Percentiles rank a stretch among this genome's conserved stretches.
phyloP scores from a whole-genome alignment of 1,284 basidiomycete genomes.

The Laetiporus sulphureus region DNA sequence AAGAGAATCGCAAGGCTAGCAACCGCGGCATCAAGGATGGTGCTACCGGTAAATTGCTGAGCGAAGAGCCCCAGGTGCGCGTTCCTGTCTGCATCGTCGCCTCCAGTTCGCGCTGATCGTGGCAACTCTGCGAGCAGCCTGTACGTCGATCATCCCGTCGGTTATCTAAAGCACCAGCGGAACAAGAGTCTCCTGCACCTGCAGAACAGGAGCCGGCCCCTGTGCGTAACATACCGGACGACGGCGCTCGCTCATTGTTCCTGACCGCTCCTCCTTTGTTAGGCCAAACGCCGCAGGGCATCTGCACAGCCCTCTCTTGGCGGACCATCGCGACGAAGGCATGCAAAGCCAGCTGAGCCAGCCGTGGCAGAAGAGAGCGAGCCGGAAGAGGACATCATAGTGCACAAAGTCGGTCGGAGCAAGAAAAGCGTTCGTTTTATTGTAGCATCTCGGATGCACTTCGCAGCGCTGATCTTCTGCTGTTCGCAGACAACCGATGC shows the following conservation, averaged over 20 bases:
- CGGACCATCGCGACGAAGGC: constrained; percentile 36
- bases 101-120: constrained; percentile 3
- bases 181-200: constrained; percentile 12
- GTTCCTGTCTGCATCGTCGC: not conserved
- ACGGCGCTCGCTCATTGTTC: too few relatives aligned
- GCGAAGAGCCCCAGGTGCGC: constrained; percentile 34
- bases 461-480: constrained; percentile 3
- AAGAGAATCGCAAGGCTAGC: constrained; percentile 64
- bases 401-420: constrained; percentile 53
- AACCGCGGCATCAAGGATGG: constrained; percentile 78
- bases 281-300: constrained; percentile 56
- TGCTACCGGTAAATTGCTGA: constrained; percentile 52
- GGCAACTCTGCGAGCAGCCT: constrained; percentile 9
- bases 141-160: constrained; percentile 34
- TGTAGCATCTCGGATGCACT: not conserved
- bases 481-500: constrained; percentile 37
- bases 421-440: constrained; percentile 48
- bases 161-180: constrained; percentile 25
- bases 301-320: constrained; percentile 67
- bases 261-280: too few relatives aligned
- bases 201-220: constrained; percentile 22
- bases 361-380: constrained; percentile 70
- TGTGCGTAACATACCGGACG: constrained; percentile 32
- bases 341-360: constrained; percentile 32
- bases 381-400: constrained; percentile 56